Evolutionary conservation across 1,284 basidiomycete genomes (phyloP).

Genomic region (Erythrobasidium hasegawianum): DNA sequence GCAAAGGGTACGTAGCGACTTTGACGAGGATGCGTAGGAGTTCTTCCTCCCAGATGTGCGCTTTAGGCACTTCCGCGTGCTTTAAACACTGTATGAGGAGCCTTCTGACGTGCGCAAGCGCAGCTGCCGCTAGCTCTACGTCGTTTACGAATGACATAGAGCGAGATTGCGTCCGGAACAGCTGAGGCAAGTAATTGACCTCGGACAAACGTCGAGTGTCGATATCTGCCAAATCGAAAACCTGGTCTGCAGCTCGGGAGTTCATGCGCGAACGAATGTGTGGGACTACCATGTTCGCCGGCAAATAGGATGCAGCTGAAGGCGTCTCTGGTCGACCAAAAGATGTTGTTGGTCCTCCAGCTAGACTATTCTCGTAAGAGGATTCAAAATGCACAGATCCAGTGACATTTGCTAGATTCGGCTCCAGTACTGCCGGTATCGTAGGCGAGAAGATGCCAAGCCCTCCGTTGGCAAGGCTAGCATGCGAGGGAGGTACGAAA

Average conservation of each 20-base stretch:
- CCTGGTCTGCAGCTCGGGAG: conserved; percentile 32
- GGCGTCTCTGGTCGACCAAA: conserved; percentile 27
- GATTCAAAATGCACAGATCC: conserved; percentile 1
- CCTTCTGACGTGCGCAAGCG: conserved; percentile 62
- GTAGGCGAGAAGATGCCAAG: conserved; percentile 15
- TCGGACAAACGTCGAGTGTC: conserved; percentile 15
- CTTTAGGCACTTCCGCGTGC: conserved; percentile 68
- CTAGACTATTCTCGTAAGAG: conserved; percentile 17
- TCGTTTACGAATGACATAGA: conserved; percentile 20
- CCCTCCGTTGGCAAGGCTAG: neutral
- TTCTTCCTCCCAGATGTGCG: conserved; percentile 78
- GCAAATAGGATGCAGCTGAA: conserved; percentile 14
- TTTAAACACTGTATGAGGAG: conserved; percentile 71
- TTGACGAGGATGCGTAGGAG: conserved; percentile 73
- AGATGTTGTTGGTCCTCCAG: conserved; percentile 5
- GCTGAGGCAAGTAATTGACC: conserved; percentile 9
- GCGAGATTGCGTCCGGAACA: conserved; percentile 6
- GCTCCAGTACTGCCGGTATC: conserved; percentile 3
- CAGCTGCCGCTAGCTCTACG: conserved; percentile 33
- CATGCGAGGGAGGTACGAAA: neutral
- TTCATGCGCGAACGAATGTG: conserved; percentile 18
- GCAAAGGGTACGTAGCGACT: conserved; percentile 56
- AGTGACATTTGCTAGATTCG: neutral
- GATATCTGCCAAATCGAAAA: conserved; percentile 30
- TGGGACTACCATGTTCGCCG: neutral